phyloP scores from a whole-genome alignment of 345 rosid species.

The Eucalyptus brandiana region DNA sequence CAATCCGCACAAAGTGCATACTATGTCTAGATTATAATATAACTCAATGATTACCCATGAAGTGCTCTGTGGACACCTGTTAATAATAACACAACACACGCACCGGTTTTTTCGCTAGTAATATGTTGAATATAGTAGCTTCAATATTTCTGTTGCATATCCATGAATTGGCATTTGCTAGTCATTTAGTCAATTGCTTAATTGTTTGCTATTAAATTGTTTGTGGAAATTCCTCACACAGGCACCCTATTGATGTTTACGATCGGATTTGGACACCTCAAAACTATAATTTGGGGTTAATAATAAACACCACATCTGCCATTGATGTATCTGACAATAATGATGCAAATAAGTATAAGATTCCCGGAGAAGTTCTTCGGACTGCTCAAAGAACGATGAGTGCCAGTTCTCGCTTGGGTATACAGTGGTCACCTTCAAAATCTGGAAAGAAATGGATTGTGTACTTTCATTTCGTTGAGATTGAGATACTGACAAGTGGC shows the following conservation, averaged over 20 bases:
- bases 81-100: background rate
- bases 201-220: background rate
- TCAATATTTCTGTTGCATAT: background rate
- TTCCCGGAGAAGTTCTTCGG: background rate
- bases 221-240: background rate
- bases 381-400: background rate
- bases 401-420: background rate
- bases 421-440: background rate
- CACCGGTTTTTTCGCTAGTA: no score
- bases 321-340: background rate
- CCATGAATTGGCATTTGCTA: background rate
- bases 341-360: background rate
- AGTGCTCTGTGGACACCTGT: background rate
- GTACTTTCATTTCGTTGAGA: slow-evolving; percentile 5
- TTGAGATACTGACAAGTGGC: background rate
- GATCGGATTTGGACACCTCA: background rate
- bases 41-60: background rate
- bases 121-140: background rate
- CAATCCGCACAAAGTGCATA: background rate
- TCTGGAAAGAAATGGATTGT: background rate
- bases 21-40: background rate
- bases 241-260: background rate
- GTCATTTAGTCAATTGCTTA: background rate
- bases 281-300: background rate
- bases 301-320: background rate